Percentiles rank a stretch among this genome's conserved stretches.
Evolutionary conservation across 352 stramenopile genomes (phyloP).

Genomic region (Globisporangium nagaii): DNA sequence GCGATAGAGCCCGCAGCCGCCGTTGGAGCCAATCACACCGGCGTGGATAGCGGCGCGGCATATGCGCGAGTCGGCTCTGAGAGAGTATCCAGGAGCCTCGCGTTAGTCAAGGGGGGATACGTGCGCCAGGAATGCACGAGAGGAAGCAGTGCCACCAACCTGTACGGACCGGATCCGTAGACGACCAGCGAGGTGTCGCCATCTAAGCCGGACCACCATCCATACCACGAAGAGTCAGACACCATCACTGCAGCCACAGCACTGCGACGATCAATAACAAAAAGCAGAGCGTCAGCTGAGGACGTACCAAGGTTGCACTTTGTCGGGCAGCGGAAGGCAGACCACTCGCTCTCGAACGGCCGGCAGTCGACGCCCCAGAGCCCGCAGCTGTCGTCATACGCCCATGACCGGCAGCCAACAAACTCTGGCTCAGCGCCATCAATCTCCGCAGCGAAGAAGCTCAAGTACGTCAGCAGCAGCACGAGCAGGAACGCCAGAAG

Average conservation of each 20-base stretch:
- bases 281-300: background rate
- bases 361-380: constrained; percentile 55
- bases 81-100: background rate
- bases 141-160: constrained; percentile 15
- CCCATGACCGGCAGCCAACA: constrained; percentile 63
- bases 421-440: constrained; percentile 38
- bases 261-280: background rate
- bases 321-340: constrained; percentile 60
- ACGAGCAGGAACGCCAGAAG: constrained; percentile 30
- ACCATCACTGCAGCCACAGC: background rate
- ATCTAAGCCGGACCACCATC: constrained; percentile 35
- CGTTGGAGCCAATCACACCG: constrained; percentile 58
- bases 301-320: constrained; percentile 53
- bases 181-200: constrained; percentile 57
- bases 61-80: constrained; percentile 71
- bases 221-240: background rate
- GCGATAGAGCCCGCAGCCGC: constrained; percentile 41
- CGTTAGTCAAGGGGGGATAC: background rate
- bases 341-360: constrained; percentile 56
- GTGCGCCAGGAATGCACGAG: too few species aligned
- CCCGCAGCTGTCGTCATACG: constrained; percentile 53
- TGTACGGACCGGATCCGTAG: constrained; percentile 62
- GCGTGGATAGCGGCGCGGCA: constrained; percentile 76
- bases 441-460: constrained; percentile 69
- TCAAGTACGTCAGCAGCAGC: constrained; percentile 64